phyloP scores from a whole-genome alignment of 805 yeast species.

The Yarrowia sp. region DNA sequence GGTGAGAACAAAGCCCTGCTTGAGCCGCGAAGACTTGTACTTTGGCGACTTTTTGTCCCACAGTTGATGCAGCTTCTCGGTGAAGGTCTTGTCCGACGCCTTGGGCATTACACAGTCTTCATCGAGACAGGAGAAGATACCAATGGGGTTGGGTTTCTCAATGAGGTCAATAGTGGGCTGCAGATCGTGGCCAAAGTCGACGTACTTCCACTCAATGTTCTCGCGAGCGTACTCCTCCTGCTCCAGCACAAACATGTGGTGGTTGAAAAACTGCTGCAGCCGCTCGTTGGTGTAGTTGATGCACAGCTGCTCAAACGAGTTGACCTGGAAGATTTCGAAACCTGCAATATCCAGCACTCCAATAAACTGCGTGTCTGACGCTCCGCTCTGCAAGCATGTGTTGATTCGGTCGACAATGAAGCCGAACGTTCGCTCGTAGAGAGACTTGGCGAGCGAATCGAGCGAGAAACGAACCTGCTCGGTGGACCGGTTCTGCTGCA shows the following conservation, averaged over 20 bases:
- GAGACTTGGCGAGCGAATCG: constrained; percentile 85
- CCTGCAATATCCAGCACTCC: constrained; percentile 98
- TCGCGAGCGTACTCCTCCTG: constrained; percentile 96
- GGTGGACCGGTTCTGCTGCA: constrained; percentile 78
- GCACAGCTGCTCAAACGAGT: constrained; percentile 96
- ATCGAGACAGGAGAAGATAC: constrained; percentile 83
- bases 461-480: constrained; percentile 79
- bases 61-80: constrained; percentile 73
- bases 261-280: constrained; percentile 95
- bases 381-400: constrained; percentile 59
- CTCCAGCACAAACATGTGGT: constrained; percentile 92
- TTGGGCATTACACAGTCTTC: constrained; percentile 96
- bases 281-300: constrained; percentile 93
- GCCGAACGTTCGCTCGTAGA: constrained; percentile 85
- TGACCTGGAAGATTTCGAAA: constrained; percentile 93
- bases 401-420: constrained; percentile 79
- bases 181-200: constrained; percentile 93
- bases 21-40: constrained; percentile 75
- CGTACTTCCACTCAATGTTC: constrained; percentile 90
- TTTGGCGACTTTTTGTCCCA: constrained; percentile 64
- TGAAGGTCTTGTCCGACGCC: constrained; percentile 81
- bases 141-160: constrained; percentile 76
- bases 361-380: constrained; percentile 56
- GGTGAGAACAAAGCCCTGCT: constrained; percentile 79
- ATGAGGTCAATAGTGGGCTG: constrained; percentile 94